These are phyloP conservation scores for Apiospora hydei DNA, from an alignment of 2,329 filamentous ascomycete genomes.

Conservation along the genomic window DNA sequence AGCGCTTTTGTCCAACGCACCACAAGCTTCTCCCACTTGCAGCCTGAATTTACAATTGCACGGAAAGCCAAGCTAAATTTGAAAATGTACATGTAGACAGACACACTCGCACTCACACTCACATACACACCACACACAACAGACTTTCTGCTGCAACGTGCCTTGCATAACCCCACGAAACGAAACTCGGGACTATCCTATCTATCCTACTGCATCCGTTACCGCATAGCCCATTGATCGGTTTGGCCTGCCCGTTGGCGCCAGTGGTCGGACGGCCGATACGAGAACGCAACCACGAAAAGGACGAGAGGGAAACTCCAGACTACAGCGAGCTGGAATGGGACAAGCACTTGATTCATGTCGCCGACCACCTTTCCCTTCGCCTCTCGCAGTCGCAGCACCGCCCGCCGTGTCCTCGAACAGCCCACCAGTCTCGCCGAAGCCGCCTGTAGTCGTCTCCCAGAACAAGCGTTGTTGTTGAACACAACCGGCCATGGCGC, in stretches of 20 bases:
- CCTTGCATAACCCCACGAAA: constrained; percentile 19
- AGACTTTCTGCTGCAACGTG: constrained; percentile 21
- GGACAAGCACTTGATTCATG: constrained; percentile 16
- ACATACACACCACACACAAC: background rate
- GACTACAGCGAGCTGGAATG: constrained; percentile 6
- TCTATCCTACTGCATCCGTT: constrained; percentile 2
- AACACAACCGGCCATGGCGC: constrained; percentile 45
- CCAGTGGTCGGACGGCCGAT: background rate
- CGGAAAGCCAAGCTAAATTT: constrained; percentile 17
- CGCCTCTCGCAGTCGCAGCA: constrained; percentile 8
- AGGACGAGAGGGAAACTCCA: background rate
- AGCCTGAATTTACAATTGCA: constrained; percentile 14
- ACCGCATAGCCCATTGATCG: constrained; percentile 8
- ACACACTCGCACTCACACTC: background rate
- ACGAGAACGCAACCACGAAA: constrained; percentile 18
- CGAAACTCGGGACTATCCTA: constrained; percentile 5
- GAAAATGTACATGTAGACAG: constrained; percentile 20
- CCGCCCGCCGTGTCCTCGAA: constrained; percentile 13
- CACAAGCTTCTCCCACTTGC: constrained; percentile 19
- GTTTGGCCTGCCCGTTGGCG: constrained; percentile 12
- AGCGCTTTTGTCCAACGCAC: constrained; percentile 13
- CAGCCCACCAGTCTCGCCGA: constrained; percentile 4
- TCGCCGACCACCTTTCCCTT: constrained; percentile 12
- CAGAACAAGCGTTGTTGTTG: constrained; percentile 22
- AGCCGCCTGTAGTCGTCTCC: constrained; percentile 23